Evolutionary conservation across 2,329 filamentous ascomycete species (phyloP).

Genomic region (Phialemoniopsis sp.): DNA sequence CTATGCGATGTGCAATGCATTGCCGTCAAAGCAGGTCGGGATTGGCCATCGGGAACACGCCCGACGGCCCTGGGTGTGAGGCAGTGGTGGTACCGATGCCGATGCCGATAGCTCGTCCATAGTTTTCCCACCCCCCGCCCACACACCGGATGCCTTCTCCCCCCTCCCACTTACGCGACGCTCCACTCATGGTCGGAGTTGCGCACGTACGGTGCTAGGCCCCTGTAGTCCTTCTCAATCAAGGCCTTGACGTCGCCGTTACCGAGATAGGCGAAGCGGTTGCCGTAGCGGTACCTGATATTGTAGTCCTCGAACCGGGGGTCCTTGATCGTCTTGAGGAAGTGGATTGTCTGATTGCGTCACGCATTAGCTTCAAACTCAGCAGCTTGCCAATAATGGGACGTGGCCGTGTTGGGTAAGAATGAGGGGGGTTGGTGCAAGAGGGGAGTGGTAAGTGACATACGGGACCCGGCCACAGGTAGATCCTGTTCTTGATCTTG

Average conservation of each 20-base stretch:
- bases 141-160: no score
- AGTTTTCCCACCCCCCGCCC: no score
- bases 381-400: no score
- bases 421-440: neutral
- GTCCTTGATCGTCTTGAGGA: slow-evolving; percentile 28
- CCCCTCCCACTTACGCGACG: slow-evolving; percentile 25
- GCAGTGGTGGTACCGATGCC: no score
- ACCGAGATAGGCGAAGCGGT: slow-evolving; percentile 30
- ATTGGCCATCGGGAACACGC: no score
- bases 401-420: neutral
- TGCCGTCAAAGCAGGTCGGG: no score
- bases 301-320: slow-evolving; percentile 4
- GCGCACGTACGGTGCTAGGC: slow-evolving; percentile 38
- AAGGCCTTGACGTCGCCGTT: slow-evolving; percentile 41
- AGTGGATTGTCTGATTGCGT: slow-evolving; percentile 23
- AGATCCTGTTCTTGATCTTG: slow-evolving; percentile 25
- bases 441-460: neutral
- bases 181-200: slow-evolving; percentile 37
- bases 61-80: no score
- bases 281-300: slow-evolving; percentile 22
- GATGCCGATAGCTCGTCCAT: no score
- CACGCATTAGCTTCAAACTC: slow-evolving; percentile 11
- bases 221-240: slow-evolving; percentile 28
- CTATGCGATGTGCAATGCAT: no score
- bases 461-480: slow-evolving; percentile 26